These are phyloP conservation scores for Hypholoma fasciculare DNA, from an alignment of 768 basidiomycete genomes.

Conservation along the genomic window DNA sequence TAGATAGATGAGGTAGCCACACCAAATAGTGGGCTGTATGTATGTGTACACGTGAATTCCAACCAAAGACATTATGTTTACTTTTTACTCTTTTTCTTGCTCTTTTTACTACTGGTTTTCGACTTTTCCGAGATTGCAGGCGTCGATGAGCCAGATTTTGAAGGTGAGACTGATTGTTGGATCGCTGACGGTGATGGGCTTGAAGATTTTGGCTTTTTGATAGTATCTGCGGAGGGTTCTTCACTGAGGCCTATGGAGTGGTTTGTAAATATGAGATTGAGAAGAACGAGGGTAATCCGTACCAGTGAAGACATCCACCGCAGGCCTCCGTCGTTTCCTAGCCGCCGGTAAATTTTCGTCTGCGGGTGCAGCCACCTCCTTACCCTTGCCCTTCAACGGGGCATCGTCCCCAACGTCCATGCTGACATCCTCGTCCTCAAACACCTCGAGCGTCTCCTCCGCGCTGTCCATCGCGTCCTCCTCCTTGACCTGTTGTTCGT, in stretches of 20 bases:
- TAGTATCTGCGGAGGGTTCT: conserved; percentile 9
- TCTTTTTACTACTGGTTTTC: conserved; percentile 24
- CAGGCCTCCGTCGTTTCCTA: conserved; percentile 47
- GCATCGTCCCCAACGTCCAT: conserved; percentile 6
- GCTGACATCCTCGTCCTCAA: conserved; percentile 27
- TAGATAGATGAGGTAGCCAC: conserved; percentile 2
- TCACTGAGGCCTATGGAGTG: conserved; percentile 34
- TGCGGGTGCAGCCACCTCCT: conserved; percentile 6
- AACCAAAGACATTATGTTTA: not conserved
- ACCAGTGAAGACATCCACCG: conserved; percentile 72
- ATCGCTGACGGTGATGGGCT: conserved; percentile 5
- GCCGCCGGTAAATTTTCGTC: not conserved
- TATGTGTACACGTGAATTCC: not conserved
- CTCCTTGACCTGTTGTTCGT: conserved; percentile 56
- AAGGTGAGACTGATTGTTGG: not conserved
- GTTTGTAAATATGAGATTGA: not conserved
- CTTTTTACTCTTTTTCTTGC: conserved; percentile 35
- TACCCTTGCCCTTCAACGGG: conserved; percentile 29
- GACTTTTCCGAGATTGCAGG: conserved; percentile 6
- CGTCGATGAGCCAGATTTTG: conserved; percentile 9
- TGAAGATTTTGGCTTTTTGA: conserved; percentile 14
- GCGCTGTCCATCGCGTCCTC: conserved; percentile 47
- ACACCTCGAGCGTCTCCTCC: conserved; percentile 36
- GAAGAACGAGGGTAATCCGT: not conserved
- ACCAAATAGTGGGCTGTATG: not conserved